Evolutionary conservation across 495 filamentous ascomycete genomes (phyloP).

Genomic region (Melanomma pulvis-pyrius): DNA sequence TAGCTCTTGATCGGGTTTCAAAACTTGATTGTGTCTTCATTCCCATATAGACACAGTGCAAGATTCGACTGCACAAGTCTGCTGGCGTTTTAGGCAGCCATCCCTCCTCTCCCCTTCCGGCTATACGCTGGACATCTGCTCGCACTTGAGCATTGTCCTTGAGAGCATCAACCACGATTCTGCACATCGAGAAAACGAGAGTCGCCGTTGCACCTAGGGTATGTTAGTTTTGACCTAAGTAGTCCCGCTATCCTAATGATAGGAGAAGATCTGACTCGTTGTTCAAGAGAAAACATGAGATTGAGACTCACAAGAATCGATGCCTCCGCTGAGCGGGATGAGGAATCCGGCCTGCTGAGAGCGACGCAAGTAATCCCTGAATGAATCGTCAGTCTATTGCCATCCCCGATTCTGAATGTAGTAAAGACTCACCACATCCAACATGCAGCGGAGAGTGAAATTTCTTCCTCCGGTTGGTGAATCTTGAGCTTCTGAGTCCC

Average conservation of each 20-base stretch:
- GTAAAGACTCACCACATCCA: constrained; percentile 65
- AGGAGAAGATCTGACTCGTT: no score
- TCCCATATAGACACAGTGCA: constrained; percentile 82
- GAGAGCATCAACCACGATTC: constrained; percentile 66
- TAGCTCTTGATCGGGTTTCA: constrained; percentile 74
- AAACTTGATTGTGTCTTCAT: constrained; percentile 67
- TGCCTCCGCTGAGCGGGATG: constrained; percentile 67
- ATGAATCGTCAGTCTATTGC: no score
- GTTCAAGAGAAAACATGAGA: no score
- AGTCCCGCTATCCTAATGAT: no score
- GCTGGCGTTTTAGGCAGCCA: constrained; percentile 56
- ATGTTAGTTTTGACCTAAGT: no score
- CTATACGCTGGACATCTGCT: constrained; percentile 66
- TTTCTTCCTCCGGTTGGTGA: constrained; percentile 74
- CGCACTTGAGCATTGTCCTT: constrained; percentile 68
- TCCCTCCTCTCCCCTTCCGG: constrained; percentile 53
- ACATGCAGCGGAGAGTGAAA: constrained; percentile 68
- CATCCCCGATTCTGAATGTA: no score
- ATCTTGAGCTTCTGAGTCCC: constrained; percentile 50
- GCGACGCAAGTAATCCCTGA: constrained; percentile 66
- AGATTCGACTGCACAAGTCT: constrained; percentile 57
- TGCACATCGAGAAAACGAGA: constrained; percentile 60
- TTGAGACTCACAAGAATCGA: constrained; percentile 64
- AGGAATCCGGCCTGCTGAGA: constrained; percentile 45
- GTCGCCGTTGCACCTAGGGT: constrained; percentile 42